Evolutionary conservation across 768 basidiomycete genomes (phyloP).

Genomic region (Pleurotus salmoneostramineus): DNA sequence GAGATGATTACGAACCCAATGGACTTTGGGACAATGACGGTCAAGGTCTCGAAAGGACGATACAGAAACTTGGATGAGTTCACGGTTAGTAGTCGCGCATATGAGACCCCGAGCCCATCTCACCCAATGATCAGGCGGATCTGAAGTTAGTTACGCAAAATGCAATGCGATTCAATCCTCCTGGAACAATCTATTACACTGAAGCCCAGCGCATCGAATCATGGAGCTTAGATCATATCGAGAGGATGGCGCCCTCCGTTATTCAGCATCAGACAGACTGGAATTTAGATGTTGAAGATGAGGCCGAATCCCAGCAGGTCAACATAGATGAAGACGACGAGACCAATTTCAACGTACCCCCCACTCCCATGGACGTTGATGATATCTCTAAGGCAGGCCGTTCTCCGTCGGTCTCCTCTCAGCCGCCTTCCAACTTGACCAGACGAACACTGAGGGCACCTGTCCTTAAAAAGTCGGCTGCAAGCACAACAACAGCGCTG

Average conservation of each 20-base stretch:
- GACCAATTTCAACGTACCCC: slow-evolving; percentile 28
- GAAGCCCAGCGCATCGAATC: slow-evolving; percentile 71
- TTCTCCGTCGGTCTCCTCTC: slow-evolving; percentile 43
- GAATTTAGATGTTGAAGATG: slow-evolving; percentile 77
- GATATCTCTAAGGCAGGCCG: slow-evolving; percentile 30
- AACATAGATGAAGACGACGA: slow-evolving; percentile 39
- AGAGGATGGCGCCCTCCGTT: slow-evolving; percentile 65
- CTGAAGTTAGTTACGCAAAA: slow-evolving; percentile 70
- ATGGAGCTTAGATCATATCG: slow-evolving; percentile 73
- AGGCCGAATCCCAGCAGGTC: slow-evolving; percentile 30
- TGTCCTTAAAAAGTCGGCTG: slow-evolving; percentile 40
- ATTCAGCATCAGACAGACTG: slow-evolving; percentile 83
- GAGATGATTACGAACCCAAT: slow-evolving; percentile 82
- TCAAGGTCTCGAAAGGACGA: slow-evolving; percentile 70
- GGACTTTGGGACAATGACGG: slow-evolving; percentile 86
- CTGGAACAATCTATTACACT: slow-evolving; percentile 65
- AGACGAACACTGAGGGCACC: slow-evolving; percentile 46
- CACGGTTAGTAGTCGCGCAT: slow-evolving; percentile 41
- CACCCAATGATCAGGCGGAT: slow-evolving; percentile 44
- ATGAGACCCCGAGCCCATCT: neutral
- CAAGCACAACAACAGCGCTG: slow-evolving; percentile 19
- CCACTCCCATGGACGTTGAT: slow-evolving; percentile 45
- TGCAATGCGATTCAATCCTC: slow-evolving; percentile 74
- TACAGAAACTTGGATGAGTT: slow-evolving; percentile 84
- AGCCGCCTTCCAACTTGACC: slow-evolving; percentile 28